Evolutionary conservation across 768 basidiomycete species (phyloP).

Genomic region (Kwoniella sp.): DNA sequence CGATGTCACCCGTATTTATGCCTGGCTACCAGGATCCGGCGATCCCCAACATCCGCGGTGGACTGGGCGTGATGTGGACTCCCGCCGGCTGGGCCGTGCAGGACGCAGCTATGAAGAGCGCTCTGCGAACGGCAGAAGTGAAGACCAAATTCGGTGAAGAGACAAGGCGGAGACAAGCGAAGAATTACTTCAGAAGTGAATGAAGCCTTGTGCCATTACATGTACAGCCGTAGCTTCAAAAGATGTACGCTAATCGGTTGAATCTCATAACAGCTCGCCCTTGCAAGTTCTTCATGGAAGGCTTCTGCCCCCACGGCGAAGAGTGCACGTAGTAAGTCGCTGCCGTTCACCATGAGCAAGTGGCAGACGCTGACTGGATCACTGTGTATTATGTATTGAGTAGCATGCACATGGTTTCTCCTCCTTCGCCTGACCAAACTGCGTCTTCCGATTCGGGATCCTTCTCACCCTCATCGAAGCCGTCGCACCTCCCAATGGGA

Average conservation of each 20-base stretch:
- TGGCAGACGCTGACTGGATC: neutral
- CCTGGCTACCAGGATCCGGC: conserved; percentile 13
- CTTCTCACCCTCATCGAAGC: conserved; percentile 1
- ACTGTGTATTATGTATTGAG: neutral
- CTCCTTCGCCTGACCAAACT: conserved; percentile 18
- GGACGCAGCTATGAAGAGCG: conserved; percentile 48
- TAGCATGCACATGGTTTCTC: conserved; percentile 33
- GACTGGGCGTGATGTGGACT: conserved; percentile 48
- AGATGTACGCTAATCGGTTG: too few species aligned
- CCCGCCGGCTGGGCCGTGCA: conserved; percentile 52
- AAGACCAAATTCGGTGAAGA: conserved; percentile 15
- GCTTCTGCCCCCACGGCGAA: conserved; percentile 51
- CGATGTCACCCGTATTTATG: conserved; percentile 35
- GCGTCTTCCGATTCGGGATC: conserved; percentile 13
- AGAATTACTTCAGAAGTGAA: conserved; percentile 53
- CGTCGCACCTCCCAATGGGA: neutral
- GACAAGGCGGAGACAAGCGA: conserved; percentile 17
- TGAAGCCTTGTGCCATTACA: too few species aligned
- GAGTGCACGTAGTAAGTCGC: conserved; percentile 50
- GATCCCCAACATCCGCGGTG: conserved; percentile 27
- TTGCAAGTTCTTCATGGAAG: conserved; percentile 51
- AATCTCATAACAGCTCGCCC: conserved; percentile 39
- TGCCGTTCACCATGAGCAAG: neutral
- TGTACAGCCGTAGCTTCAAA: too few species aligned
- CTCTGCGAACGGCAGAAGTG: conserved; percentile 32